These are phyloP conservation scores for Acanthamoeba triangularis DNA, from an alignment of 208 protist genomes.

Conservation along the genomic window DNA sequence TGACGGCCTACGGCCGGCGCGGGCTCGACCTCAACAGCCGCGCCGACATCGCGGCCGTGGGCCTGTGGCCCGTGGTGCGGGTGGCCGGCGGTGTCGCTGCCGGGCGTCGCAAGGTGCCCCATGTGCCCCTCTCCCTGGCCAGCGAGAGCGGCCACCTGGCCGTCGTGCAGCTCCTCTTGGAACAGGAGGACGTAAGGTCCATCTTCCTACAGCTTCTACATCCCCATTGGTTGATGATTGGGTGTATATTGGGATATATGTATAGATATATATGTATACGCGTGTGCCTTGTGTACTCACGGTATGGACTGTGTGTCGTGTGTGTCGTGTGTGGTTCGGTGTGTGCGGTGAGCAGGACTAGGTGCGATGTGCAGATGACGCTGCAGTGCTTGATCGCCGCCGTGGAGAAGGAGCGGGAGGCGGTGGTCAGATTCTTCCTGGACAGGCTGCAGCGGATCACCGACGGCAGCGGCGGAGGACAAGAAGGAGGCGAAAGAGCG, in stretches of 20 bases:
- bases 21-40: slow-evolving; percentile 1
- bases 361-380: background rate
- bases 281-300: background rate
- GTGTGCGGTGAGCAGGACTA: background rate
- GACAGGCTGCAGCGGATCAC: background rate
- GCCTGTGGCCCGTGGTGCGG: background rate
- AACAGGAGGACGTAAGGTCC: slow-evolving; percentile 34
- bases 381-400: slow-evolving; percentile 27
- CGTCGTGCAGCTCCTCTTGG: background rate
- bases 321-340: background rate
- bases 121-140: background rate
- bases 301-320: background rate
- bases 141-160: background rate
- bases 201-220: background rate
- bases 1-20: background rate
- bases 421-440: background rate
- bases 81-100: background rate
- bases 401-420: slow-evolving; percentile 20
- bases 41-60: background rate
- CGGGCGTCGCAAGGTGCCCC: background rate
- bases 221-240: background rate
- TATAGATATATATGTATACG: background rate
- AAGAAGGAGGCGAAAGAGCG: background rate
- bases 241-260: background rate
- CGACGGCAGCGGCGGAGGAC: background rate